Percentiles rank a stretch among this genome's conserved stretches.
These are phyloP conservation scores for Parathielavia appendiculata DNA, from an alignment of 495 filamentous ascomycete species.

Conservation along the genomic window DNA sequence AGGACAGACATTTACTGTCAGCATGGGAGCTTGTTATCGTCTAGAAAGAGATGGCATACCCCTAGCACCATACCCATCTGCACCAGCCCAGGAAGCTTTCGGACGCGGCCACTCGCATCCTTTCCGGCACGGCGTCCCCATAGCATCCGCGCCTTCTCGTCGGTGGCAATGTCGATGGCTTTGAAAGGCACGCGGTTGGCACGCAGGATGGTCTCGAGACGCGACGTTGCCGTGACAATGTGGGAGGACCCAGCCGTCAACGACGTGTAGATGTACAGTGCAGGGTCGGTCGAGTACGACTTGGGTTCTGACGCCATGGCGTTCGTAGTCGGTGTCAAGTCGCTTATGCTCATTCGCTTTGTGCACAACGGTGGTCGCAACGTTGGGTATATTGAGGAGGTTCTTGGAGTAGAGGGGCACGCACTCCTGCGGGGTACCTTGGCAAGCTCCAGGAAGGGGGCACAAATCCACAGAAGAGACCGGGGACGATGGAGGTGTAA, in stretches of 20 bases:
- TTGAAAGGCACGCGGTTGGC: conserved; percentile 91
- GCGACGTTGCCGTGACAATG: conserved; percentile 92
- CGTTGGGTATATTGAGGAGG: not conserved
- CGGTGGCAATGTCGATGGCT: conserved; percentile 85
- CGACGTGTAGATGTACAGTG: conserved; percentile 90
- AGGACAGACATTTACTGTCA: not conserved
- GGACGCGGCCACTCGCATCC: conserved; percentile 53
- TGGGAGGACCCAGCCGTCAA: conserved; percentile 93
- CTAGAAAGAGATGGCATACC: conserved; percentile 50
- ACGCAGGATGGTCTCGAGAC: conserved; percentile 92
- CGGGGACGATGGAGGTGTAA: not conserved
- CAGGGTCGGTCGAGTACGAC: conserved; percentile 66
- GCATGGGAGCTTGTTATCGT: not conserved
- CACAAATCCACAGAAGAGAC: not conserved
- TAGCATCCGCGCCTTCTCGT: conserved; percentile 84
- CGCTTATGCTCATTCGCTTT: not conserved
- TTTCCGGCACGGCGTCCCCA: conserved; percentile 76
- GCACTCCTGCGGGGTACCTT: conserved; percentile 12
- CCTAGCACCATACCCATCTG: conserved; percentile 82
- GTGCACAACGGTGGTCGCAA: not conserved
- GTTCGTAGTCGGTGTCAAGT: conserved; percentile 3
- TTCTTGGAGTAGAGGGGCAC: conserved; percentile 1
- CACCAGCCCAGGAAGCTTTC: conserved; percentile 83
- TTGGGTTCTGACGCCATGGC: conserved; percentile 46
- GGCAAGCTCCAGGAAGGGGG: not conserved